These are phyloP conservation scores for Pyracantha coccinea DNA, from an alignment of 331 rosid species.

Conservation along the genomic window DNA sequence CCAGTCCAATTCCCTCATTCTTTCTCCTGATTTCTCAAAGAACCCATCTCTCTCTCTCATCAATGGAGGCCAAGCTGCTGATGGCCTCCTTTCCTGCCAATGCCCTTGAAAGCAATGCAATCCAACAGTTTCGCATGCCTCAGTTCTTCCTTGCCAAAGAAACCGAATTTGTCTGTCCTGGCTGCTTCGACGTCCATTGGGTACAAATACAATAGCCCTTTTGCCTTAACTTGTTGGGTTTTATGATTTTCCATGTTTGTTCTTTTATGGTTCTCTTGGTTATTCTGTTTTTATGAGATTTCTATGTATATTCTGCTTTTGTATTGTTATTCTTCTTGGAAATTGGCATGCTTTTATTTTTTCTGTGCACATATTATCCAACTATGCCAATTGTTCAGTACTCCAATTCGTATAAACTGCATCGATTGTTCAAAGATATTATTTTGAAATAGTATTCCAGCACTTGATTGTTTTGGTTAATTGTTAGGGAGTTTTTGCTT, in stretches of 20 bases:
- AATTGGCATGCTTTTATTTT: neutral
- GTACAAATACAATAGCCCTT: constrained; percentile 21
- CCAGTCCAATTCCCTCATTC: neutral
- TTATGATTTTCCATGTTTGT: neutral
- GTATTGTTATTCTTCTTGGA: neutral
- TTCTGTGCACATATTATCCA: neutral
- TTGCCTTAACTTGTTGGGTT: neutral
- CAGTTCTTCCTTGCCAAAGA: neutral
- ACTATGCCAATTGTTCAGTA: neutral
- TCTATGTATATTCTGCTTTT: neutral
- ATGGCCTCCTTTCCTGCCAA: constrained; percentile 22
- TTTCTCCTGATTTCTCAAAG: neutral
- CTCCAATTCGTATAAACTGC: neutral
- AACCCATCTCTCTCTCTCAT: neutral
- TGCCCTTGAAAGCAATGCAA: constrained; percentile 3
- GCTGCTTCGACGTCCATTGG: constrained; percentile 22
- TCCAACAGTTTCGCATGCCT: neutral
- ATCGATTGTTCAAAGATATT: neutral
- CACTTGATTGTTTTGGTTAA: neutral
- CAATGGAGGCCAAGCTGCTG: constrained; percentile 38
- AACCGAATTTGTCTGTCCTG: constrained; percentile 10
- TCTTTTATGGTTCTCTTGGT: neutral
- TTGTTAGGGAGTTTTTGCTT: neutral
- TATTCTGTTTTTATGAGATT: neutral
- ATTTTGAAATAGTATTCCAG: neutral